Percentiles rank a stretch among this genome's conserved stretches.
These are phyloP conservation scores for Clonostachys sp. DNA, from an alignment of 2,329 filamentous ascomycete species.

Conservation along the genomic window DNA sequence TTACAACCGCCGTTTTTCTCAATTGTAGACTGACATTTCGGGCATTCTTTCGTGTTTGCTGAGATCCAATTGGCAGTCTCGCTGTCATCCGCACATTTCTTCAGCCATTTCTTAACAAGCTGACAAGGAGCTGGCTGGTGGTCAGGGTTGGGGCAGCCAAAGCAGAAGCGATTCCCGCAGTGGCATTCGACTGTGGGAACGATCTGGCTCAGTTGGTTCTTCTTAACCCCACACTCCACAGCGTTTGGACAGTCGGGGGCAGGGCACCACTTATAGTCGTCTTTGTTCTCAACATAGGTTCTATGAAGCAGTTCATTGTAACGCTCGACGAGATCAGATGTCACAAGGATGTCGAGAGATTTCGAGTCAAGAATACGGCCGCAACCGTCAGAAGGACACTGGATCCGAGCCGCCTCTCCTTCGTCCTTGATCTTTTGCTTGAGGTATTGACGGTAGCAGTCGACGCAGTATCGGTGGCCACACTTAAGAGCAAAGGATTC, in stretches of 20 bases:
- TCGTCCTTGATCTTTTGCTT: constrained; percentile 92
- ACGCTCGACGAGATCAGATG: constrained; percentile 48
- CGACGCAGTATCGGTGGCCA: constrained; percentile 85
- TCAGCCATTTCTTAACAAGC: constrained; percentile 90
- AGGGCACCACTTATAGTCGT: constrained; percentile 94
- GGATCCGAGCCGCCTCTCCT: constrained; percentile 89
- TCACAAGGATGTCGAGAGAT: constrained; percentile 74
- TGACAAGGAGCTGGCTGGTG: constrained; percentile 91
- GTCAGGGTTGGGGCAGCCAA: constrained; percentile 84
- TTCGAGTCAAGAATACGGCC: constrained; percentile 87
- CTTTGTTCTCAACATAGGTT: constrained; percentile 96
- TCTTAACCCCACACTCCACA: constrained; percentile 82
- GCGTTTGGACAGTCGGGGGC: constrained; percentile 96
- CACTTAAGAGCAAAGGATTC: constrained; percentile 93
- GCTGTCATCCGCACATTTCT: constrained; percentile 97
- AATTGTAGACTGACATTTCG: constrained; percentile 92
- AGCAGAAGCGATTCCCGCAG: constrained; percentile 88
- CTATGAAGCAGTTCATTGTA: constrained; percentile 86
- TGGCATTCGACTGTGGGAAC: constrained; percentile 87
- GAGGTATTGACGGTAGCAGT: constrained; percentile 90
- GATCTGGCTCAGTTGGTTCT: constrained; percentile 76
- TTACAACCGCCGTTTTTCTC: constrained; percentile 99
- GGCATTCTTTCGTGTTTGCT: constrained; percentile 97
- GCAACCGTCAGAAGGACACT: constrained; percentile 86
- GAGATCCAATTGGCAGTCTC: constrained; percentile 99